Conservation (phyloP, 2,329 filamentous ascomycete species). For the Xylariales sp. region DNA sequence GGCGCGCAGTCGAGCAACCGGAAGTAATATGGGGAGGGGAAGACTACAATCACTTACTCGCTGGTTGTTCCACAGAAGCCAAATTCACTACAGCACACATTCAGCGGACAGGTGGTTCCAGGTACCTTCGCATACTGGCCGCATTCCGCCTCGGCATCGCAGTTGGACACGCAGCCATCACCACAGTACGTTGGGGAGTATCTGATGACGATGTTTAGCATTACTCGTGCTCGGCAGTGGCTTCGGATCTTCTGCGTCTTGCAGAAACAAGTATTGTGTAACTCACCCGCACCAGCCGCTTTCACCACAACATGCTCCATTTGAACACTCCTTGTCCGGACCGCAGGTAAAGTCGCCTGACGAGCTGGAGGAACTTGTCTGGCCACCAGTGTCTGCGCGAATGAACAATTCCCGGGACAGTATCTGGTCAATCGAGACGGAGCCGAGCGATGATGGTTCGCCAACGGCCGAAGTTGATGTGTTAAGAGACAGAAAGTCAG, state of each 20-base stretch:
- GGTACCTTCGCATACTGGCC: background rate
- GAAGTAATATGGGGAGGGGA: background rate
- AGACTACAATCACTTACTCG: constrained; percentile 7
- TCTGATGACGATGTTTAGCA: too few relatives aligned
- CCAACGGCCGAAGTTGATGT: background rate
- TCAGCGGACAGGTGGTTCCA: constrained; percentile 20
- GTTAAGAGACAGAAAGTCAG: background rate
- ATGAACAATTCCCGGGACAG: background rate
- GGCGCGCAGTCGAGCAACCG: too few relatives aligned
- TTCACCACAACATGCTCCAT: constrained; percentile 2
- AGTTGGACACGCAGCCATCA: constrained; percentile 1
- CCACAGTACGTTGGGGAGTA: constrained; percentile 1
- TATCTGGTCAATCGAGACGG: background rate
- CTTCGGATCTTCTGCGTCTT: too few relatives aligned
- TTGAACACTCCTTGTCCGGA: background rate
- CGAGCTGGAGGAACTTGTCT: too few relatives aligned
- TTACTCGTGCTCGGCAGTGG: too few relatives aligned
- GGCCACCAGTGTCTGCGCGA: too few relatives aligned
- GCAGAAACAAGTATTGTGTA: too few relatives aligned
- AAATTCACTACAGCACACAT: constrained; percentile 30
- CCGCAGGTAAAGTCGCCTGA: background rate
- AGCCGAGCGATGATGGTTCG: background rate
- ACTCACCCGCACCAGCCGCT: constrained; percentile 1
- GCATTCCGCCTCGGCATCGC: constrained; percentile 10
- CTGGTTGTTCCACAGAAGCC: constrained; percentile 28